Conservation (phyloP, 371 early-diverging fungal genomes). For the Mortierella sp. region DNA sequence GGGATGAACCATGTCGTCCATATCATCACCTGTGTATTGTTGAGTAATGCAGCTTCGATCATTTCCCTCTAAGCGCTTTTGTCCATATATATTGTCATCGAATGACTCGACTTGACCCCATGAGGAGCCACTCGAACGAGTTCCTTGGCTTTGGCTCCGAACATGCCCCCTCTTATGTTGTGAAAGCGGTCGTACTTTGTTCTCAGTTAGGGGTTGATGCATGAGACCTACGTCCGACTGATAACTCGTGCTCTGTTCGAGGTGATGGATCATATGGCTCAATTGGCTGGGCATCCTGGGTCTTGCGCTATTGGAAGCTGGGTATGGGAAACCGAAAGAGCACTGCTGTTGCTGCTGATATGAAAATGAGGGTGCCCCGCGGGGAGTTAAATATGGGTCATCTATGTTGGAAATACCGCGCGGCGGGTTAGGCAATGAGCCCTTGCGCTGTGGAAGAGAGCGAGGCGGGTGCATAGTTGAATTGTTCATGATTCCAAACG, state of each 20-base stretch:
- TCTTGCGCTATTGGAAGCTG: slow-evolving; percentile 4
- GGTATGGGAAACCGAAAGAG: not conserved
- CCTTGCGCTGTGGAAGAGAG: slow-evolving; percentile 25
- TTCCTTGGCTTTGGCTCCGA: slow-evolving; percentile 30
- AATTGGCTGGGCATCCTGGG: slow-evolving; percentile 32
- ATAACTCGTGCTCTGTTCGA: not conserved
- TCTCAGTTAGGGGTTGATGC: not conserved
- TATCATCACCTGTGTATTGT: not conserved
- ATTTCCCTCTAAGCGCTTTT: not conserved
- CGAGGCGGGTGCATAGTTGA: not conserved
- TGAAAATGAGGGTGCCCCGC: not conserved
- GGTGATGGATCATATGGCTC: slow-evolving; percentile 27
- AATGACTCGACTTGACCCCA: slow-evolving; percentile 11
- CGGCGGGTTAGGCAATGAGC: slow-evolving; percentile 24
- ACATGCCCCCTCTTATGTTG: slow-evolving; percentile 5
- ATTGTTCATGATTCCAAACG: slow-evolving; percentile 5
- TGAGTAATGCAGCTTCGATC: not conserved
- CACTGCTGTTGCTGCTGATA: slow-evolving; percentile 1
- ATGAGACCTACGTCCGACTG: not conserved
- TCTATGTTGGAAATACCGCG: slow-evolving; percentile 7
- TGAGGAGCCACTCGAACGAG: slow-evolving; percentile 3
- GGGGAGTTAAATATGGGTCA: not conserved
- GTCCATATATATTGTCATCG: not conserved
- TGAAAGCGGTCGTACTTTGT: not conserved
- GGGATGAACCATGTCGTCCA: slow-evolving; percentile 23